Evolutionary conservation across 192 early-diverging fungal genomes (phyloP).

Genomic region (Linnemannia zychae): DNA sequence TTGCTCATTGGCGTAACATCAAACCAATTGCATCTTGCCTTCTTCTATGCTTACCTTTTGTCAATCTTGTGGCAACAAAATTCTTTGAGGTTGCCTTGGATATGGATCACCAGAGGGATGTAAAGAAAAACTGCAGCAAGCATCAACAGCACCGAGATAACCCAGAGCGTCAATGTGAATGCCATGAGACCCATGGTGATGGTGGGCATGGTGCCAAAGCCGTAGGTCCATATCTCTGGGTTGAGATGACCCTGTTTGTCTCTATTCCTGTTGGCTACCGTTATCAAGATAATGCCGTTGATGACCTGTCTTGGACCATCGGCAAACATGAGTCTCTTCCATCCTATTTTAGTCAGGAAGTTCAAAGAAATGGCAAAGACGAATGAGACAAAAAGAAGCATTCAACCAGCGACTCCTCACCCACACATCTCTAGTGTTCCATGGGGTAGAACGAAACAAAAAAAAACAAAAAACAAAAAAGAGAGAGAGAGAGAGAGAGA

Average conservation of each 20-base stretch:
- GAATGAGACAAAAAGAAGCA: not conserved
- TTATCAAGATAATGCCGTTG: slow-evolving; percentile 65
- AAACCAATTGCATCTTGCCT: slow-evolving; percentile 62
- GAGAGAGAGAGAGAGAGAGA: too few relatives aligned
- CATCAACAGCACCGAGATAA: slow-evolving; percentile 69
- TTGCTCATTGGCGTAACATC: too few relatives aligned
- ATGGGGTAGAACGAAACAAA: too few relatives aligned
- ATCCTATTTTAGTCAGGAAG: slow-evolving; percentile 61
- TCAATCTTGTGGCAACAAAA: slow-evolving; percentile 92
- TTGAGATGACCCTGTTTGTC: not conserved
- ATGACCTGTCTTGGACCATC: slow-evolving; percentile 87
- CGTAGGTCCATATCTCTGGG: slow-evolving; percentile 9
- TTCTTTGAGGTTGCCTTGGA: slow-evolving; percentile 90
- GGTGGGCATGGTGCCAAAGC: not conserved
- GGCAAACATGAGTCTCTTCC: slow-evolving; percentile 88
- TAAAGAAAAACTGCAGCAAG: slow-evolving; percentile 76
- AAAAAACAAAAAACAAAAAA: too few relatives aligned
- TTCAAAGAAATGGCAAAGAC: not conserved
- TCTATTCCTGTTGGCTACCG: slow-evolving; percentile 20
- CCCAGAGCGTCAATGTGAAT: slow-evolving; percentile 77
- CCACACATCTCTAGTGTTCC: slow-evolving; percentile 13
- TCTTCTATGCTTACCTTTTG: slow-evolving; percentile 87
- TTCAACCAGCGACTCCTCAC: not conserved
- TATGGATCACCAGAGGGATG: slow-evolving; percentile 80
- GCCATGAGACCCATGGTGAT: slow-evolving; percentile 58